Evolutionary conservation across 2,329 filamentous ascomycete genomes (phyloP), one percentile per base, ranked within the genome.

Genomic region (Sarocladiaceae sp.): DNA sequence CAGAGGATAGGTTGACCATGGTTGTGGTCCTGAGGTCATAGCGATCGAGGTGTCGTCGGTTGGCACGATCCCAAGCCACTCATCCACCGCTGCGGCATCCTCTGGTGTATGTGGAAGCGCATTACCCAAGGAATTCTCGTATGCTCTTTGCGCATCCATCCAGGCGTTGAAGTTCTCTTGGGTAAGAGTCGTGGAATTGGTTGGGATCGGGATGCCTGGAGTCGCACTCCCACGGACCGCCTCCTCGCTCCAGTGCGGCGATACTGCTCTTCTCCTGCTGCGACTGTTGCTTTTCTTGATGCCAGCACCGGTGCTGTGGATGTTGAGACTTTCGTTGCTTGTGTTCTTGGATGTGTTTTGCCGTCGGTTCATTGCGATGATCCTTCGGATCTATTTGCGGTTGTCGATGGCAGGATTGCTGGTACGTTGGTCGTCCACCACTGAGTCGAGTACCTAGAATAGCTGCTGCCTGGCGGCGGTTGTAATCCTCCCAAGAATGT

Each of bases 231-330:
- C 61, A 8, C 59, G 58, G 36, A 62, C 55, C 4, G 60, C 60
- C 33, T 63, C 61, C 7, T 61, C 61, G 23, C 61, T 63, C 61
- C 61, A 63, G n/a, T 62, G 58, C 4, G 60, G 53, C 13, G 60
- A 62, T 52, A 28, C 4, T n/a, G 26, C 7, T 12, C 55, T 56
- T n/a, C 59, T 60, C n/a, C 56, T 52, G 42, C 57, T 56, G 48
- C 48, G 53, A 22, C 52, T 52, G 35, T 52, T 60, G 53, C 17
- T 55, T 51, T 52, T 56, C 55, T 42, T 56, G 60, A 54, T 57
- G 26, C 44, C 44, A 10, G 57, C 61, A 61, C 62, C 47, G 31
- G 51, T 57, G 53, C 25, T 50, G 39, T 31, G 33, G 18, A 49
- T 49, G 40, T 50, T 23, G 51, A 48, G 42, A n/a, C 22, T 29